A percentile compares a stretch with the other conserved stretches of the same genome.
phyloP scores from a whole-genome alignment of 1,139 yeast species.

The Yamadazyma blattariae region DNA sequence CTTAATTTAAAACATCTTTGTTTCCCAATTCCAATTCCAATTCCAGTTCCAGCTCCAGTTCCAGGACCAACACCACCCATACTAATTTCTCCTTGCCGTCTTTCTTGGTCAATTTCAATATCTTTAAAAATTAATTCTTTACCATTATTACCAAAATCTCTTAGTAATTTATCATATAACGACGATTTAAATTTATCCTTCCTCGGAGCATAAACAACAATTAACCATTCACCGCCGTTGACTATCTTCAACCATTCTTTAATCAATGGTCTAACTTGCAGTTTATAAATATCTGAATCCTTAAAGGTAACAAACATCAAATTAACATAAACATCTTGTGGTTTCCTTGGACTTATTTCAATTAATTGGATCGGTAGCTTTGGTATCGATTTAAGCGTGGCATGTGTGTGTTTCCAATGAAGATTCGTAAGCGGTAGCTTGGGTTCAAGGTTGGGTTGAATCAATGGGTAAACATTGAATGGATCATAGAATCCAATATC shows the following conservation, averaged over 20 bases:
- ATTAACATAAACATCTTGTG: slow-evolving; percentile 53
- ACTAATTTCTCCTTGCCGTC: no score
- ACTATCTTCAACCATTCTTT: slow-evolving; percentile 71
- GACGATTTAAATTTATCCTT: slow-evolving; percentile 53
- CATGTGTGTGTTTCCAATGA: slow-evolving; percentile 67
- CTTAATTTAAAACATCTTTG: slow-evolving; percentile 15
- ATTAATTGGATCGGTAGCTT: slow-evolving; percentile 54
- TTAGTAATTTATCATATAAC: slow-evolving; percentile 59
- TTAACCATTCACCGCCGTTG: slow-evolving; percentile 59
- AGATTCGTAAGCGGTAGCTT: slow-evolving; percentile 68
- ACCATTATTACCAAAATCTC: slow-evolving; percentile 58
- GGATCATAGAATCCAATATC: slow-evolving; percentile 82
- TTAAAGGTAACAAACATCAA: slow-evolving; percentile 69
- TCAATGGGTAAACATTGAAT: slow-evolving; percentile 57
- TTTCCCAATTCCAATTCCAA: no score
- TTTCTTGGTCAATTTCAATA: no score
- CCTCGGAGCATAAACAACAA: slow-evolving; percentile 55
- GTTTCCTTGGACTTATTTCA: slow-evolving; percentile 55
- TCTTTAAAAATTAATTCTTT: slow-evolving; percentile 24
- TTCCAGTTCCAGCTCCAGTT: no score
- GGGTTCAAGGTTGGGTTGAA: slow-evolving; percentile 50
- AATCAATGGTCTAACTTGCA: slow-evolving; percentile 77
- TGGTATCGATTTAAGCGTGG: slow-evolving; percentile 67
- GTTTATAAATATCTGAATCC: slow-evolving; percentile 68
- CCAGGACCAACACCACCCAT: no score